These are phyloP conservation scores for Ustilago bromivora DNA, from an alignment of 1,284 basidiomycete species.

Conservation along the genomic window DNA sequence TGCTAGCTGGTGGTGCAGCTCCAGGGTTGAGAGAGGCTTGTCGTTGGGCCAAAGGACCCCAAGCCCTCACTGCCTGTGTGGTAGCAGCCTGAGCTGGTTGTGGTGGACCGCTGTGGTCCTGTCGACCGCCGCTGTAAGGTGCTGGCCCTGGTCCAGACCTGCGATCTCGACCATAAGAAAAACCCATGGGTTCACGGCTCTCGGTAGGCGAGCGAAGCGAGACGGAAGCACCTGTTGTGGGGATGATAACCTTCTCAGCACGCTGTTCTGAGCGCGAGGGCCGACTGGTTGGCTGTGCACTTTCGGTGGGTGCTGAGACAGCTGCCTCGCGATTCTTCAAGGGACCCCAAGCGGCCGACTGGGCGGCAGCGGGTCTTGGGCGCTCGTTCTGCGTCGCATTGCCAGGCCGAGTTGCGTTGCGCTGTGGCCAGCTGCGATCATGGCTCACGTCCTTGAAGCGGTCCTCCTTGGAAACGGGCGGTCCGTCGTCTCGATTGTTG, in stretches of 20 bases:
- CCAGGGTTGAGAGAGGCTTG: conserved; percentile 53
- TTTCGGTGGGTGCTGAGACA: conserved; percentile 17
- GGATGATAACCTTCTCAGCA: conserved; percentile 52
- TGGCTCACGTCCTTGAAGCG: conserved; percentile 65
- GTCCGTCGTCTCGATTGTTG: conserved; percentile 17
- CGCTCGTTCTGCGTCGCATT: conserved; percentile 18
- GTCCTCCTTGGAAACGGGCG: conserved; percentile 62
- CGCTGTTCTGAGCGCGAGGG: conserved; percentile 40
- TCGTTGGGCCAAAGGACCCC: conserved; percentile 66
- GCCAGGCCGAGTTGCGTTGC: conserved; percentile 12
- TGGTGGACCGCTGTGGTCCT: conserved; percentile 18
- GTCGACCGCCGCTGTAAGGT: conserved; percentile 24
- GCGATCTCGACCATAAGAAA: conserved; percentile 41
- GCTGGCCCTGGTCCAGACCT: conserved; percentile 21
- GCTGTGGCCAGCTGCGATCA: conserved; percentile 63
- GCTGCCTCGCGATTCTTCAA: conserved; percentile 32
- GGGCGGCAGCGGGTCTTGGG: conserved; percentile 16
- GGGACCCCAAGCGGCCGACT: conserved; percentile 32
- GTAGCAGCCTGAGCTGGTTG: conserved; percentile 27
- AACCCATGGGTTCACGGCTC: conserved; percentile 25
- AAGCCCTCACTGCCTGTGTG: conserved; percentile 43
- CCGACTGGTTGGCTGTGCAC: conserved; percentile 16
- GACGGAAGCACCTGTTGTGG: conserved; percentile 45
- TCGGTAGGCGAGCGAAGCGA: conserved; percentile 50
- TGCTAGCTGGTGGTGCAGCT: conserved; percentile 24